Conservation (phyloP, 495 filamentous ascomycete genomes). For the Tuber melanosporum region DNA sequence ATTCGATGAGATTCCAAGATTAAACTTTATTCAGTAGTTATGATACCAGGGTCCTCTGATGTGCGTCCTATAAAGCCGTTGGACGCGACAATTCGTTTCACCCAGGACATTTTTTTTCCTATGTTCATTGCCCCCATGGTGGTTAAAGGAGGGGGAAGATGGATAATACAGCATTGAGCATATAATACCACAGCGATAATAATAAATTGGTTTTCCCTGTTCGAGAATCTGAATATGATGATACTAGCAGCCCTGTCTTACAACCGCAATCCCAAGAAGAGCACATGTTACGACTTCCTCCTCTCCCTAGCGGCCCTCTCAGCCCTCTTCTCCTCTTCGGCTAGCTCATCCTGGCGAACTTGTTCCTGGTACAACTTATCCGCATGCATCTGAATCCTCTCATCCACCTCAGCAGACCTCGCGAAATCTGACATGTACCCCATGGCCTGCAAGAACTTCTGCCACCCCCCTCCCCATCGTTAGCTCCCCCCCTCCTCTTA, state of each 20-base stretch:
- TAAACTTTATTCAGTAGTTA: conserved; percentile 21
- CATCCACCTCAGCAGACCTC: conserved; percentile 62
- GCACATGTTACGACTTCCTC: conserved; percentile 13
- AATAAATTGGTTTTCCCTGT: not conserved
- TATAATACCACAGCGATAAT: not conserved
- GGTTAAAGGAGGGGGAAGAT: not conserved
- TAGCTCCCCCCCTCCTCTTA: not conserved
- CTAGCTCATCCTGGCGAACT: conserved; percentile 30
- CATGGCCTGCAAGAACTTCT: conserved; percentile 81
- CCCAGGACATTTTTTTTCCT: conserved; percentile 23
- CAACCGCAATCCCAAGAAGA: not conserved
- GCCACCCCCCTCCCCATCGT: not conserved
- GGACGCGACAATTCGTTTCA: conserved; percentile 37
- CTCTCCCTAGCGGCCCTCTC: conserved; percentile 5
- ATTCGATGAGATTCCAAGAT: conserved; percentile 30
- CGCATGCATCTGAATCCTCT: conserved; percentile 78
- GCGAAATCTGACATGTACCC: conserved; percentile 71
- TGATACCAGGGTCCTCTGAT: conserved; percentile 37
- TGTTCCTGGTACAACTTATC: conserved; percentile 41
- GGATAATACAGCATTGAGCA: not conserved
- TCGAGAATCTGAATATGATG: not conserved
- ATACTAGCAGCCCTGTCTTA: not conserved
- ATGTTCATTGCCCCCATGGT: not conserved
- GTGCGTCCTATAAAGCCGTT: conserved; percentile 30
- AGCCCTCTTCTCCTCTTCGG: conserved; percentile 20